Conservation (phyloP, 2,329 filamentous ascomycete genomes). For the Neofusicoccum laricinum region DNA sequence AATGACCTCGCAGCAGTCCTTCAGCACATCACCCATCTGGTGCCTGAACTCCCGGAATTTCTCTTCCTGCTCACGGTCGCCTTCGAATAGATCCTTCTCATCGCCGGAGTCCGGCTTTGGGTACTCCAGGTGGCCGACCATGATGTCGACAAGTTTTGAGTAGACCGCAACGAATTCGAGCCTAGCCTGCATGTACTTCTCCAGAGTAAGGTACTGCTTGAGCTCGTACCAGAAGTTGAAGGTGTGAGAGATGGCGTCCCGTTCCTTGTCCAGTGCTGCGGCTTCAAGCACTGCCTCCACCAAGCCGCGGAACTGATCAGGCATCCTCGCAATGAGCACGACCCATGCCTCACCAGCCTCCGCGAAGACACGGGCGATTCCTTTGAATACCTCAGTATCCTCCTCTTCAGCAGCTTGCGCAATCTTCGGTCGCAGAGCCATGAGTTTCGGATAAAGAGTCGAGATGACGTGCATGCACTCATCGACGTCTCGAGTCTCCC, state of each 20-base stretch:
- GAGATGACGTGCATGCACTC: slow-evolving; percentile 82
- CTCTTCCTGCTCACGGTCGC: slow-evolving; percentile 92
- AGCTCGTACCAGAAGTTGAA: slow-evolving; percentile 99
- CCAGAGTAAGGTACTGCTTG: slow-evolving; percentile 91
- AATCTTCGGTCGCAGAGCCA: slow-evolving; percentile 75
- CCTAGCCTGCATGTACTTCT: slow-evolving; percentile 81
- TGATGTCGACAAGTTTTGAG: slow-evolving; percentile 85
- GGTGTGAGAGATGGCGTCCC: slow-evolving; percentile 88
- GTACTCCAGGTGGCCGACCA: slow-evolving; percentile 87
- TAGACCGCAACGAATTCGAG: slow-evolving; percentile 77
- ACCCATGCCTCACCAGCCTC: slow-evolving; percentile 96
- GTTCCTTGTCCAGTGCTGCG: slow-evolving; percentile 79
- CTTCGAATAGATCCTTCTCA: slow-evolving; percentile 85
- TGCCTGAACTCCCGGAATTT: slow-evolving; percentile 97
- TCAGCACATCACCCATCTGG: slow-evolving; percentile 95
- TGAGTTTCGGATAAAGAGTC: slow-evolving; percentile 74
- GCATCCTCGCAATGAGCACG: slow-evolving; percentile 81
- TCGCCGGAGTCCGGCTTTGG: slow-evolving; percentile 71
- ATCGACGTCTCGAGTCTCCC: slow-evolving; percentile 90
- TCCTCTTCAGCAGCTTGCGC: slow-evolving; percentile 71
- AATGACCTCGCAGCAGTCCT: slow-evolving; percentile 95
- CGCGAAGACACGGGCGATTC: slow-evolving; percentile 83
- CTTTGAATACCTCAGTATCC: slow-evolving; percentile 81
- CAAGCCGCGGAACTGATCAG: slow-evolving; percentile 74
- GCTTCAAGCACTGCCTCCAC: slow-evolving; percentile 94